Conservation (phyloP, 441 rosid genomes). For the Corymbia calophylla region DNA sequence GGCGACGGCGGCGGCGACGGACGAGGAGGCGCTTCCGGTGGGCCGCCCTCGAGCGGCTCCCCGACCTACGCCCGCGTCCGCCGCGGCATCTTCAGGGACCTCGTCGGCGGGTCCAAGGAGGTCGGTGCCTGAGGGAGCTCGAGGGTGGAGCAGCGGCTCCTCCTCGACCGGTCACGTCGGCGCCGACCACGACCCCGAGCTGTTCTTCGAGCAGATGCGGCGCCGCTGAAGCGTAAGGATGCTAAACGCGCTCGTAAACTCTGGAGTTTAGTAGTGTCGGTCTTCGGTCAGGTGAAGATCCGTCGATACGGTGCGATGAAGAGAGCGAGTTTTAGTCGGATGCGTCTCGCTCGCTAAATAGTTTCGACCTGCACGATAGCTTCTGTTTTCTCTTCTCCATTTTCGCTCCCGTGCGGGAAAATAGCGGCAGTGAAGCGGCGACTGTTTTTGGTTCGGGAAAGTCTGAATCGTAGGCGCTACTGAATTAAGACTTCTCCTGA, state of each 20-base stretch:
- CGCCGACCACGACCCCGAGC: slow-evolving; percentile 77
- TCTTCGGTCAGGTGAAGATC: neutral
- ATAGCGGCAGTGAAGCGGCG: neutral
- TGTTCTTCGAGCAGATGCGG: slow-evolving; percentile 78
- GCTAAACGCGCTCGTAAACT: neutral
- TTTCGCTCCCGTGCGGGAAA: neutral
- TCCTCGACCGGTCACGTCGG: slow-evolving; percentile 67
- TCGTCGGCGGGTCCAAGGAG: slow-evolving; percentile 60
- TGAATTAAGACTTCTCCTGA: neutral
- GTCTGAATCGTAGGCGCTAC: neutral
- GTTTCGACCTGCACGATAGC: neutral
- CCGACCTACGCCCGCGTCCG: slow-evolving; percentile 77
- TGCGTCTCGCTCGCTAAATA: neutral
- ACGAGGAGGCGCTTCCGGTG: slow-evolving; percentile 89
- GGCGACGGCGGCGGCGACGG: slow-evolving; percentile 17
- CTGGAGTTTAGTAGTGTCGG: neutral
- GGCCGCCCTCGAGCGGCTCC: slow-evolving; percentile 89
- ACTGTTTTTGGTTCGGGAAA: neutral
- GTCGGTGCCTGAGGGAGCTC: slow-evolving; percentile 65
- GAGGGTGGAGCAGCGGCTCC: slow-evolving; percentile 61
- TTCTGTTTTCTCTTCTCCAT: neutral
- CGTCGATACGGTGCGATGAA: neutral
- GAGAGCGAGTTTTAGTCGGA: neutral
- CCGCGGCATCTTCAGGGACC: slow-evolving; percentile 66
- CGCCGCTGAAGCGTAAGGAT: slow-evolving; percentile 66